Base-by-base conservation (phyloP, 805 yeast species). In the Saccharomycopsis babjevae region DNA sequence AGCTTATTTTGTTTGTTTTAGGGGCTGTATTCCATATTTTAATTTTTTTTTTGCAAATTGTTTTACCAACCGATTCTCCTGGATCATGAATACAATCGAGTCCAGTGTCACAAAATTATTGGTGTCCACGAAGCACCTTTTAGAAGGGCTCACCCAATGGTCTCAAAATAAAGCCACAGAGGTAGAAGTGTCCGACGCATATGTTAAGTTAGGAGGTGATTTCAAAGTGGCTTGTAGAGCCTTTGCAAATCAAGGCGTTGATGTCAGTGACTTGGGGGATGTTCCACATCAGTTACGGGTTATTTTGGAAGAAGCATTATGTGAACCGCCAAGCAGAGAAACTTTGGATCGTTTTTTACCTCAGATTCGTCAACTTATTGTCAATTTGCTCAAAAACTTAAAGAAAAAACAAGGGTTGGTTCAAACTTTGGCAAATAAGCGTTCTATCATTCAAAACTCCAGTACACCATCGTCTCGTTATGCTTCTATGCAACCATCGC, bases 141-240 rank as follows among this genome's bases (percentile, higher is more conserved):
- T 94, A n/a, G 96, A 89, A 67, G 80, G 89, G 18, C 75, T 94
- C 58, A 89, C 96, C 0, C 89, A 84, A 63, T 94, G 99, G 99
- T 92, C 98, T 0, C 79, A 83, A 63, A 83, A 82, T 25, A 78
- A 81, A n/a, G 91, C 89, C 5, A 79, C 85, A 28, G 98, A 92
- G 55, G 82, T 82, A 60, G 89, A 83, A 64, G 97, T 94, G 1
- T 89, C 97, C 1, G 89, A 91, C 67, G 88, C 91, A 2, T 94
- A 90, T 71, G 99, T 94, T 16, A 86, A 83, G 65, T 79, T 94
- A 34, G 99, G 99, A 0, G 94, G 92, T 69, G 97, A 93, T 72
- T 94, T 91, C 77, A 85, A 93, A 66, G 83, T 88, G 2, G 89
- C 96, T 0, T 84, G 92, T 25, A 80, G 89, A 62, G 88, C 96